Evolutionary conservation across 129 eudicot species (phyloP), one percentile per base, ranked within the genome.

Genomic region (Erigeron canadensis): DNA sequence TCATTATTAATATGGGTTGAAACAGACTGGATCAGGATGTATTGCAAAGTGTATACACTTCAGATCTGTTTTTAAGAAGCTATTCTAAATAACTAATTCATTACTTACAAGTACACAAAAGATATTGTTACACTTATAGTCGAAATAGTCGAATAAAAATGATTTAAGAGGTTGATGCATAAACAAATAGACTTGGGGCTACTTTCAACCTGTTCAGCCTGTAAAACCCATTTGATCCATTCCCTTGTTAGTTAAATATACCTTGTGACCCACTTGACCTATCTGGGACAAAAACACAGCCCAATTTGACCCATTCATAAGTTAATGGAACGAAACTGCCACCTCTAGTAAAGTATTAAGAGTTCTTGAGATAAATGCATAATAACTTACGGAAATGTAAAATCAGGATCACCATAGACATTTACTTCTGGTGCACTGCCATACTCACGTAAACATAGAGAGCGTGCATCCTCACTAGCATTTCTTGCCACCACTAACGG

Each of bases 381-480:
- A 50, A 53, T 15, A 18, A 78, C 93, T 69, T 81, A 94, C 99
- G 99, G 99, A 72, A 94, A 94, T 45, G 93, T 86, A 75, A 94
- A 94, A 38, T 80, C 72, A 71, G 91, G 96, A 75, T 89, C 99
- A 58, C 99, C 99, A 44, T 89, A 89, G 72, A 94, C 85, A n/a
- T 55, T 83, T 51, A 94, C 75, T 9, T 94, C 93, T 6, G 99
- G 99, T 56, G 97, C 95, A 77, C 87, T 82, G 13, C 99, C 99
- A 79, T 87, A 94, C 63, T 94, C 96, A 23, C 96, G 84, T 77
- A 85, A 70, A 61, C 99, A 94, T 50, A 94, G 75, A 65, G 82
- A 71, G 56, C 99, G 95, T 72, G 99, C 99, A 84, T 94, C 99
- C 66, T 94, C 99, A 75, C 96, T 84, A 43, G 99, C 97, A 82